Base-by-base conservation (phyloP, 1,139 yeast species). In the Candida sp. region DNA sequence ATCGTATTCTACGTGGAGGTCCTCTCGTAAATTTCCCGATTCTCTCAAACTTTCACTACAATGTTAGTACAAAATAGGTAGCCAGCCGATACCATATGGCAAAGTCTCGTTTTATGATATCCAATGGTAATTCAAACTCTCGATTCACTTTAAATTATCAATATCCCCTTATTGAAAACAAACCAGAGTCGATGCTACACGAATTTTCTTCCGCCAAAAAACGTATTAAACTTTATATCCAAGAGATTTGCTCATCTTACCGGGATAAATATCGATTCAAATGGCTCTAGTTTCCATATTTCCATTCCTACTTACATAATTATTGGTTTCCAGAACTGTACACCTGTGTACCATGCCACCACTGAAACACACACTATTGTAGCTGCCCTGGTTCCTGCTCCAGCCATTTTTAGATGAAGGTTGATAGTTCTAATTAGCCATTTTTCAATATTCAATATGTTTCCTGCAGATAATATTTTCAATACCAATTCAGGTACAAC, bases 281-380 rank as follows among this genome's bases (percentile, higher is more conserved):
- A 15, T 15, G 19, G 19, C 19, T 9, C 8, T 5, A 34, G 36
- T 40, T 15, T 15, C 2, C 35, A 6, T 33, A 15, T 11, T 33
- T 33, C 5, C 3, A 6, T 21, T 5, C 12, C 22, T 39, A 77
- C 84, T 55, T 71, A 80, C 84, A 86, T 73, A 4, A 86, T 75
- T 29, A 86, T 61, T 1, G 95, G 95, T 53, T 82, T 84, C 73
- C 88, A 86, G 63, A 86, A 86, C 56, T 76, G 79, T 44, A 81
- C 66, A 1, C 93, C 86, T 23, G 74, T 63, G 46, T 70, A 73
- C 74, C 76, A 71, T 44, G 77, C 68, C 32, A 70, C 52, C 5
- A 63, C 67, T 5, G 70, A 66, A 4, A 66, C 71, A 25, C 66
- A 61, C 23, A 66, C 46, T 5, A 69, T 44, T 0, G 66, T 51